A percentile compares a stretch with the other conserved stretches of the same genome.
These are phyloP conservation scores for Hammondia hammondi DNA, from an alignment of 169 alveolate species.

Conservation along the genomic window DNA sequence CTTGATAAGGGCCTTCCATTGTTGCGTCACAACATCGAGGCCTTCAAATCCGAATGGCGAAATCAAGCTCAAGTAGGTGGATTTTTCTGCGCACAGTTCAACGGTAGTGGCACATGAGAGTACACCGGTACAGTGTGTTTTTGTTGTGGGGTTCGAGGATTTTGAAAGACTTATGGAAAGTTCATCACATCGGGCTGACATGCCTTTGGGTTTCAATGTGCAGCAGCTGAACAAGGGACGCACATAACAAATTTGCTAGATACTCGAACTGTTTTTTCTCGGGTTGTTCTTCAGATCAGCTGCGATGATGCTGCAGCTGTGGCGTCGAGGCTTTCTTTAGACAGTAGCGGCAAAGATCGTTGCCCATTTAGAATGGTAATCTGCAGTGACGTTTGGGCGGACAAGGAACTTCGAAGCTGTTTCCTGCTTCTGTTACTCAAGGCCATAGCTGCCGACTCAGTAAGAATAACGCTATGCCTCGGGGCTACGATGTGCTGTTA, in stretches of 20 bases:
- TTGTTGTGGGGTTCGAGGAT: no score
- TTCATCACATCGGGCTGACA: no score
- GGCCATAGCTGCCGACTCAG: not conserved
- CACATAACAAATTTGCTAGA: no score
- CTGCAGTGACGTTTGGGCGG: conserved; percentile 41
- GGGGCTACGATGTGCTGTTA: no score
- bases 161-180: no score
- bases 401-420: not conserved
- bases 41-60: conserved; percentile 12
- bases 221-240: no score
- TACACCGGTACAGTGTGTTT: no score
- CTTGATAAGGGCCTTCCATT: not conserved
- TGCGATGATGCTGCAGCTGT: not conserved
- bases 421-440: not conserved
- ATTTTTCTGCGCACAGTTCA: not conserved
- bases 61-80: not conserved
- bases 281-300: not conserved
- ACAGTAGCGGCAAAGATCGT: not conserved
- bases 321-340: not conserved
- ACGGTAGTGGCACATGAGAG: no score
- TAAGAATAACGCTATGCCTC: not conserved
- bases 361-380: not conserved
- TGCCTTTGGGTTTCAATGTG: no score
- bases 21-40: conserved; percentile 23
- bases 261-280: no score